Conservation (phyloP, 2,329 filamentous ascomycete genomes). For the Colletotrichum sp. region DNA sequence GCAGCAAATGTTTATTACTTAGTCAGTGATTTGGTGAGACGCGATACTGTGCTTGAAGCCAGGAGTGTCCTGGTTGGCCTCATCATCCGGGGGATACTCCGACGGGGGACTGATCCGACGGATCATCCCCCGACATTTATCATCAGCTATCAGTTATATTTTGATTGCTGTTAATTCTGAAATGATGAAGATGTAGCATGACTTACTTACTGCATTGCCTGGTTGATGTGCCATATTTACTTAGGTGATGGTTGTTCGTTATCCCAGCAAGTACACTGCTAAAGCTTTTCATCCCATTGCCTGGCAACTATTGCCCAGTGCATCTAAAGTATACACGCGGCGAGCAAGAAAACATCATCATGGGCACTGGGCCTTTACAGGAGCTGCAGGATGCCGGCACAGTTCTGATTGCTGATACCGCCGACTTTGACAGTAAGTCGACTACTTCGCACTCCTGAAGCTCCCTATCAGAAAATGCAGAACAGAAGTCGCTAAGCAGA, state of each 20-base stretch:
- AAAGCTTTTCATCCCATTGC: background rate
- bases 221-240: background rate
- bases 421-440: background rate
- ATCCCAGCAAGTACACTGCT: background rate
- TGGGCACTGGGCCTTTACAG: background rate
- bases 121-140: background rate
- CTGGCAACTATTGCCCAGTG: background rate
- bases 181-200: background rate
- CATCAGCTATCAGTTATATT: background rate
- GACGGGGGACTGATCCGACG: background rate
- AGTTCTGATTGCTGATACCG: background rate
- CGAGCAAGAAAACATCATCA: background rate
- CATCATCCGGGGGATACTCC: background rate
- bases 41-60: background rate
- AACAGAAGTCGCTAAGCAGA: background rate
- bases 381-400: background rate
- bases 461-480: background rate
- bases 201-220: background rate
- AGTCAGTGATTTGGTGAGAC: background rate
- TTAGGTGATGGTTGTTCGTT: background rate
- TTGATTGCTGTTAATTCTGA: background rate
- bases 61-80: slow-evolving; percentile 46
- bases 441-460: background rate
- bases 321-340: background rate
- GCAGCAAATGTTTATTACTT: background rate